Conservation (phyloP, 2,329 filamentous ascomycete species). For the Geosmithia morbida region DNA sequence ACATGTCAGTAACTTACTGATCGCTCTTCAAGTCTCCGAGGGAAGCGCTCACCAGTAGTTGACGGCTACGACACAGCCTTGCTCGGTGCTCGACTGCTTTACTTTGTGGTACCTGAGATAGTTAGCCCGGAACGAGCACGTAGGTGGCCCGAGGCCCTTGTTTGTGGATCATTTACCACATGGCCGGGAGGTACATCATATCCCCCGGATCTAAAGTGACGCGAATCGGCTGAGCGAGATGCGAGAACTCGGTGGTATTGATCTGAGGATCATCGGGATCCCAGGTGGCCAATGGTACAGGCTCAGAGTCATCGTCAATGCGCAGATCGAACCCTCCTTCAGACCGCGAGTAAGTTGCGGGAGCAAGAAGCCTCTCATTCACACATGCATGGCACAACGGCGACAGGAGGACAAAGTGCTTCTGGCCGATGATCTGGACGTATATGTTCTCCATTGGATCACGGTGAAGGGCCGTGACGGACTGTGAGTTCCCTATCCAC, state of each 20-base stretch:
- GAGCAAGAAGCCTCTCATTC: conserved; percentile 42
- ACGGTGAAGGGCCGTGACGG: conserved; percentile 60
- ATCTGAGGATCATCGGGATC: conserved; percentile 48
- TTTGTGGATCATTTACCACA: conserved; percentile 43
- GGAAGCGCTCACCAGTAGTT: conserved; percentile 58
- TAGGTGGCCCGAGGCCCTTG: neutral
- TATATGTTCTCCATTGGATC: conserved; percentile 83
- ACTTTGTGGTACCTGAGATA: conserved; percentile 60
- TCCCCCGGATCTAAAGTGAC: conserved; percentile 60
- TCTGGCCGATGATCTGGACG: conserved; percentile 57
- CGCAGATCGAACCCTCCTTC: conserved; percentile 12
- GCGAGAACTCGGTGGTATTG: conserved; percentile 42
- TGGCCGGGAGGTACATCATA: conserved; percentile 67
- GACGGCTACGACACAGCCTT: conserved; percentile 62
- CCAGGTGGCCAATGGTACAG: conserved; percentile 58
- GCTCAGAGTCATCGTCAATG: conserved; percentile 16
- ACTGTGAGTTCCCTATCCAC: conserved; percentile 64
- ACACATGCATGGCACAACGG: conserved; percentile 56
- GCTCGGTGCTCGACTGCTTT: conserved; percentile 54
- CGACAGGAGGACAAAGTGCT: conserved; percentile 65
- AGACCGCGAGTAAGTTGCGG: conserved; percentile 42
- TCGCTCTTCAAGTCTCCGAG: neutral
- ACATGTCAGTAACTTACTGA: neutral
- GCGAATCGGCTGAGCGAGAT: conserved; percentile 43
- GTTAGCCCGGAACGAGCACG: neutral